Evolutionary conservation across 257 asterid genomes (phyloP).

Genomic region (Plantago major): DNA sequence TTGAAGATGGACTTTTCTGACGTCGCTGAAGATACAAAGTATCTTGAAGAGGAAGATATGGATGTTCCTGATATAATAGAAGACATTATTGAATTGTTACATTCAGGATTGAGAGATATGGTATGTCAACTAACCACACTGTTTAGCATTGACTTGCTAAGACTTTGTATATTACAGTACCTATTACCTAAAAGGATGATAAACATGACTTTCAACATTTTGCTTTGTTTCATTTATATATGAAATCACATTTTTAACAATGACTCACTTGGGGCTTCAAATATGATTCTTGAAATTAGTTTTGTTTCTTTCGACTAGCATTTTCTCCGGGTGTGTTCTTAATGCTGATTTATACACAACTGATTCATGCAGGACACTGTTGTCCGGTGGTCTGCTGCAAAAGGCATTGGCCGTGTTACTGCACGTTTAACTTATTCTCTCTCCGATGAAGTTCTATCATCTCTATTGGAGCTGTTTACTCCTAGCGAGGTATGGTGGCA

Average conservation of each 20-base stretch:
- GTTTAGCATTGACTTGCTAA: slow-evolving; percentile 11
- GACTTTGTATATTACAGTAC: slow-evolving; percentile 1
- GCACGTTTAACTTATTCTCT: slow-evolving; percentile 74
- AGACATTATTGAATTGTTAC: slow-evolving; percentile 74
- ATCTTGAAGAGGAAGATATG: slow-evolving; percentile 68
- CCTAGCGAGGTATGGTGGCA: slow-evolving; percentile 72
- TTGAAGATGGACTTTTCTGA: slow-evolving; percentile 29
- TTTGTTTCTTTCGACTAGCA: slow-evolving; percentile 3
- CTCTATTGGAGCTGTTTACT: slow-evolving; percentile 90
- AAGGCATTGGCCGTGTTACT: slow-evolving; percentile 91
- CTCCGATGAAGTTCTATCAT: slow-evolving; percentile 84
- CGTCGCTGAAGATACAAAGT: slow-evolving; percentile 38
- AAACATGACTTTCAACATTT: slow-evolving; percentile 10
- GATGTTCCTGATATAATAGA: slow-evolving; percentile 89
- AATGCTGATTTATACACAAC: slow-evolving; percentile 12
- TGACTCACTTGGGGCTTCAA: slow-evolving; percentile 8
- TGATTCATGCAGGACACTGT: slow-evolving; percentile 70
- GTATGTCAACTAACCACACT: slow-evolving; percentile 46
- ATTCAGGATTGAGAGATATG: slow-evolving; percentile 84
- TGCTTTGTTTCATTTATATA: slow-evolving; percentile 7
- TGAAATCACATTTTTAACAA: slow-evolving; percentile 7
- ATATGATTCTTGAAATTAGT: slow-evolving; percentile 6
- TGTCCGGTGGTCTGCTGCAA: slow-evolving; percentile 99
- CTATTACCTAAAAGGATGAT: background rate
- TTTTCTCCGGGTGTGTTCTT: slow-evolving; percentile 8